Evolutionary conservation across 495 filamentous ascomycete genomes (phyloP), one percentile per base, ranked within the genome.

Genomic region (Aspergillus panamensis): DNA sequence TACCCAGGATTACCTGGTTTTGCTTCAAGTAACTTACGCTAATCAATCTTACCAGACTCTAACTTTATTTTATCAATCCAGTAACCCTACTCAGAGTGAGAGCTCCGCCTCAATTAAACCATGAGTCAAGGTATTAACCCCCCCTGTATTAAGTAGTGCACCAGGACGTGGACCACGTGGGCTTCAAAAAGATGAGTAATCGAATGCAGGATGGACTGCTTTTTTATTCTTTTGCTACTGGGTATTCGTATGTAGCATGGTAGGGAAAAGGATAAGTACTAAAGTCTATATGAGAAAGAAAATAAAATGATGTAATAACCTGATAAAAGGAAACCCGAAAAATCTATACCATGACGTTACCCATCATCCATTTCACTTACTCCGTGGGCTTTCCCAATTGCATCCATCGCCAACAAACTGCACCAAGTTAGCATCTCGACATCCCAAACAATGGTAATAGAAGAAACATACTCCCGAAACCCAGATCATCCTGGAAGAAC

Each of bases 401-500:
- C 63, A 86, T 70, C 59, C 84, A 80, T 47, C 81, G 80, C 75
- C 79, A 81, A 59, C 81, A 83, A 55, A 82, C 81, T 84, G 53
- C 6, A 35, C 20, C 51, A 32, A 37, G 60, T 73, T 51, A 75
- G 66, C 35, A n/a, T n/a, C n/a, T n/a, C n/a, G n/a, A n/a, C n/a
- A n/a, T n/a, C n/a, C n/a, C n/a, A n/a, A n/a, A n/a, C n/a, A n/a
- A n/a, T n/a, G n/a, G n/a, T n/a, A n/a, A 3, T 12, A 33, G 48
- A 13, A 33, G 25, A 25, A 58, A 63, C 70, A 48, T 63, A 77
- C 74, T 83, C 31, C 66, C 74, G 69, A 85, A 83, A 0, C 82
- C 87, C 60, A 89, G 73, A 69, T 89, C 87, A 19, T 85, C 77
- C 29, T 83, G 81, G 69, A 90, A 90, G 63, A 86, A 81, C 30